Evolutionary conservation across 176 grass and related monocot genomes (phyloP).

Genomic region (Oryza coarctata): DNA sequence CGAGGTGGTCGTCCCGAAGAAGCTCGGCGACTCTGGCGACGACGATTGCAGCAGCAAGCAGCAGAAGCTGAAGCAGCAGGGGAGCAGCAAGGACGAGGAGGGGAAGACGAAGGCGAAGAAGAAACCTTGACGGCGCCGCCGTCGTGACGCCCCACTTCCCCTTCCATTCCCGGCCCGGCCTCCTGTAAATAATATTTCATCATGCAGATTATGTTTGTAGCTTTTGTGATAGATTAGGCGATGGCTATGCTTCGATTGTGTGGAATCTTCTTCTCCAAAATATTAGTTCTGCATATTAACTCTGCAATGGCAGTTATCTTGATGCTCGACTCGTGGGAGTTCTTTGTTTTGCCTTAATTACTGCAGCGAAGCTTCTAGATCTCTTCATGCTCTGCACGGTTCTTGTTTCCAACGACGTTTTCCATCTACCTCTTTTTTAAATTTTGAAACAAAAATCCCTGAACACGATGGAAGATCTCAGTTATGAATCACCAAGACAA

Average conservation of each 20-base stretch:
- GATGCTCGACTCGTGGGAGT: neutral
- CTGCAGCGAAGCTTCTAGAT: neutral
- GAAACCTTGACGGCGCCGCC: neutral
- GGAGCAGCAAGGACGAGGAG: neutral
- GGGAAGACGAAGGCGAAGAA: neutral
- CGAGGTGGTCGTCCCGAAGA: constrained; percentile 41
- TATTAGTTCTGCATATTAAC: neutral
- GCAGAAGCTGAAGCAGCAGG: neutral
- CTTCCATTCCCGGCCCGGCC: neutral
- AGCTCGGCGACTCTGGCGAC: neutral
- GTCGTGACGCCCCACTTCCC: neutral
- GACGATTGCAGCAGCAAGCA: neutral
- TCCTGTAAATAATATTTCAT: neutral
- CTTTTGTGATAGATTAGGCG: neutral
- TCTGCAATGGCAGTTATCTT: neutral
- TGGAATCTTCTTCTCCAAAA: neutral
- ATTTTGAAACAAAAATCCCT: no score
- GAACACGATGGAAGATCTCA: no score
- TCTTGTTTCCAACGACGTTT: neutral
- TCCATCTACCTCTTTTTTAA: neutral
- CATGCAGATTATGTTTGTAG: neutral
- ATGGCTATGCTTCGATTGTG: neutral
- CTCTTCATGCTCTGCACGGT: neutral
- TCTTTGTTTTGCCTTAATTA: neutral
- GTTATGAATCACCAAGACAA: no score